Base-by-base conservation (phyloP, 2,329 filamentous ascomycete genomes). In the Phoma sp. region DNA sequence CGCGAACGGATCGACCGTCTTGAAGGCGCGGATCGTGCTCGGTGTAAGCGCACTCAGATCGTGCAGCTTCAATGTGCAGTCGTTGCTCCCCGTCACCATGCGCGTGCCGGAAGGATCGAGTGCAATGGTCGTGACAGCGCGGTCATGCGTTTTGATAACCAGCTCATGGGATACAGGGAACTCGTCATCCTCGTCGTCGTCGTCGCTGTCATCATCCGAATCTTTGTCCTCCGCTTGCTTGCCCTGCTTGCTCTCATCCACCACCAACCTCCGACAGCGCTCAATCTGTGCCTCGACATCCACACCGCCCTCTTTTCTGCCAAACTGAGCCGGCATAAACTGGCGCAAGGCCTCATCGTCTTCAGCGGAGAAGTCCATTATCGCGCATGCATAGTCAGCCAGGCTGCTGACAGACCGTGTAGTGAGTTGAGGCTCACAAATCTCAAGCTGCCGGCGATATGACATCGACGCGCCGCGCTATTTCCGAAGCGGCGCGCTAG, bases 31-130 rank as follows among this genome's bases (percentile, higher is more conserved):
- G 46, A 99, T 84, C 0, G 95, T 98, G 5, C 92, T 95, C 1
- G 93, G 92, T 0, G 94, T 97, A 89, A 99, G 96, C 41, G 93
- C 91, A 2, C 93, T 87, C 74, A 99, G 96, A 73, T 99, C 94
- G 78, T 97, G 92, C 17, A 99, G 82, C 72, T 97, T 98, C 68
- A 98, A 80, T 1, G 87, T 91, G 75, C 92, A 96, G 76, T 99
- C 95, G 57, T 89, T 90, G 5, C 93, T 97, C 21, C 90, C 93
- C n/a, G 92, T 95, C 43, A 94, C 87, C 71, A 99, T 80, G 65
- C 95, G 86, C 41, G 88, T 88, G 10, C 95, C 95, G 0, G 92
- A 87, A 0, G 91, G 88, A 76, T 99, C 95, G 43, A 96, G 81
- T 2, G 93, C 88, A 52, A 92, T 83, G 0, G 90, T 88, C 6